Percentiles rank a stretch among this genome's conserved stretches.
Evolutionary conservation across 2,329 filamentous ascomycete species (phyloP).

Genomic region (Herpotrichia juniperi): DNA sequence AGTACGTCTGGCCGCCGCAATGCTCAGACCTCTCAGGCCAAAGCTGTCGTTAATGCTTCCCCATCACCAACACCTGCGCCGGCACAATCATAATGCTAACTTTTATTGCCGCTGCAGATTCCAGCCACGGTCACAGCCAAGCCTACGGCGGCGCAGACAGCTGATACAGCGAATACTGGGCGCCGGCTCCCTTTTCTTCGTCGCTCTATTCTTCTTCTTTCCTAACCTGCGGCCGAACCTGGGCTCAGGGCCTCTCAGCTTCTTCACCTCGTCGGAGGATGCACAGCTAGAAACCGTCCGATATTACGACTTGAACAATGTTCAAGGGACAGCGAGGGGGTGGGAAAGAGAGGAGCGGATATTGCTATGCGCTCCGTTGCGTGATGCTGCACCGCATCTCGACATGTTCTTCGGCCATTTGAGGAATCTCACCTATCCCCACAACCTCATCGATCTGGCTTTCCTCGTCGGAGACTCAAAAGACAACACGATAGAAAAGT

Average conservation of each 20-base stretch:
- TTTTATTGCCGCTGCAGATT: constrained; percentile 64
- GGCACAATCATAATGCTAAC: constrained; percentile 36
- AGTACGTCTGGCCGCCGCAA: constrained; percentile 61
- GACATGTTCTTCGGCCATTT: constrained; percentile 99
- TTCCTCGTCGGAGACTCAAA: constrained; percentile 98
- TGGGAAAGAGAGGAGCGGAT: constrained; percentile 98
- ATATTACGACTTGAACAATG: constrained; percentile 93
- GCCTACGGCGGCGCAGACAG: constrained; percentile 74
- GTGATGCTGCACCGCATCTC: constrained; percentile 90
- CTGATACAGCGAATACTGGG: constrained; percentile 72
- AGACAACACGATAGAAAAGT: constrained; percentile 79
- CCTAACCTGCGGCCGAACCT: constrained; percentile 71
- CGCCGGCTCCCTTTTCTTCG: constrained; percentile 60
- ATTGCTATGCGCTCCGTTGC: constrained; percentile 88
- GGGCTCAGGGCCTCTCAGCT: constrained; percentile 69
- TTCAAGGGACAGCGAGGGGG: constrained; percentile 87
- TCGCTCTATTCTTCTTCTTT: constrained; percentile 74
- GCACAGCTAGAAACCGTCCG: constrained; percentile 91
- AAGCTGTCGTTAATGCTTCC: constrained; percentile 25
- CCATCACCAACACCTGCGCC: constrained; percentile 17
- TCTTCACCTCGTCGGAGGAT: constrained; percentile 70
- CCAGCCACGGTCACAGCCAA: constrained; percentile 79
- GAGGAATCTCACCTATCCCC: constrained; percentile 94
- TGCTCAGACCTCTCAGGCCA: constrained; percentile 26
- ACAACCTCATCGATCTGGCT: constrained; percentile 93